phyloP scores from a whole-genome alignment of 768 basidiomycete species.

The Heimioporus sp. region DNA sequence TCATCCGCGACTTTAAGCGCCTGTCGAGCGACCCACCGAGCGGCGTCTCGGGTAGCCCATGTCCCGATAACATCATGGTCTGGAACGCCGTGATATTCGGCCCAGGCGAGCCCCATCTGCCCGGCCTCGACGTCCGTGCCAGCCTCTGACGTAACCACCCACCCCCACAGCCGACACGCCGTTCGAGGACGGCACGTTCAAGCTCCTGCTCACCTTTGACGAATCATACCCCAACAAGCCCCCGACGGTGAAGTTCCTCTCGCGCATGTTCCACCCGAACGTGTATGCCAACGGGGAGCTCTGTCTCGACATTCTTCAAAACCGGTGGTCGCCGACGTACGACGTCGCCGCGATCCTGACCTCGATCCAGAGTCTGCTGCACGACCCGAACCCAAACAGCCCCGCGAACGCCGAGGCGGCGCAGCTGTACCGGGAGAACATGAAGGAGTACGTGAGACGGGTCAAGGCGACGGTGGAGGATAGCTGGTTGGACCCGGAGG shows the following conservation, averaged over 20 bases:
- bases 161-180: conserved; percentile 89
- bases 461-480: conserved; percentile 94
- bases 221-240: conserved; percentile 99
- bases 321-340: conserved; percentile 98
- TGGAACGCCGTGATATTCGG: conserved; percentile 99
- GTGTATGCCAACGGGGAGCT: conserved; percentile 98
- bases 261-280: conserved; percentile 98
- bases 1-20: conserved; percentile 97
- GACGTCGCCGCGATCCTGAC: conserved; percentile 98
- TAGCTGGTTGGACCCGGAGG: conserved; percentile 85
- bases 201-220: conserved; percentile 91
- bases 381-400: conserved; percentile 98
- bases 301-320: conserved; percentile 97
- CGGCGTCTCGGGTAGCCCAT: conserved; percentile 95
- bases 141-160: background rate
- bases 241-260: conserved; percentile 95
- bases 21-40: conserved; percentile 93
- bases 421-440: conserved; percentile 93
- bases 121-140: background rate
- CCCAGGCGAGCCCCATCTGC: conserved; percentile 65
- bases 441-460: conserved; percentile 95
- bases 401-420: conserved; percentile 99
- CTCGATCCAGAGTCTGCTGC: conserved; percentile 90
- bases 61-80: conserved; percentile 98
- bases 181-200: conserved; percentile 99